Evolutionary conservation across 805 yeast species (phyloP), one percentile per base, ranked within the genome.

Genomic region (Cyberlindnera bimundalis): DNA sequence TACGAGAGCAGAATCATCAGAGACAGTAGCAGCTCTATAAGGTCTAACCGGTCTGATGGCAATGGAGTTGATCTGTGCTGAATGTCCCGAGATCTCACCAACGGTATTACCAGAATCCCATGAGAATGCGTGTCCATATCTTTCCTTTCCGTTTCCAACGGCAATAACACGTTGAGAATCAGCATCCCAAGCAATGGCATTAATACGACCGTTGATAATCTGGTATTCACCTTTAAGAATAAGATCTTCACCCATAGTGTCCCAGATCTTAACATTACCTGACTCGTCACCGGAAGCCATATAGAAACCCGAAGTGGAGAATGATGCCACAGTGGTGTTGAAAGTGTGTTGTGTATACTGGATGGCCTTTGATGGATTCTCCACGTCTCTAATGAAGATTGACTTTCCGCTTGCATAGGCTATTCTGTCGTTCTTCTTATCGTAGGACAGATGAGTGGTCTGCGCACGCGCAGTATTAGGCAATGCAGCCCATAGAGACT

Each of bases 71-170:
- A 91, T 78, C 34, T 76, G 78, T 19, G 87, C 81, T 14, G 91
- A 74, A 60, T 93, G 99, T 18, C 99, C 99, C 35, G 89, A 80
- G 53, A 91, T 82, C 59, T 93, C 98, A 40, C 99, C 99, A 32
- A 93, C 80, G n/a, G 96, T 79, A 64, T 93, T 93, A 46, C 99
- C 99, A 1, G 96, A 76, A 58, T 93, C 99, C 76, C 84, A 84
- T 7, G 96, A 79, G 61, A 91, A 87, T 48, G 95, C 89, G 52
- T 84, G 96, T 6, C 98, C 99, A 58, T 78, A 90, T 46, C 84
- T 75, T 53, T 89, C 96, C 51, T 83, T 83, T 36, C 98, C 99
- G 52, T 85, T 83, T 40, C 99, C 99, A 10, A 90, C 98, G 1
- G 96, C 96, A 57, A 93, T 86, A 38, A 93, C 67, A 51, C 99